phyloP scores from a whole-genome alignment of 2,329 filamentous ascomycete species.

The Myriosclerotinia curreyana region DNA sequence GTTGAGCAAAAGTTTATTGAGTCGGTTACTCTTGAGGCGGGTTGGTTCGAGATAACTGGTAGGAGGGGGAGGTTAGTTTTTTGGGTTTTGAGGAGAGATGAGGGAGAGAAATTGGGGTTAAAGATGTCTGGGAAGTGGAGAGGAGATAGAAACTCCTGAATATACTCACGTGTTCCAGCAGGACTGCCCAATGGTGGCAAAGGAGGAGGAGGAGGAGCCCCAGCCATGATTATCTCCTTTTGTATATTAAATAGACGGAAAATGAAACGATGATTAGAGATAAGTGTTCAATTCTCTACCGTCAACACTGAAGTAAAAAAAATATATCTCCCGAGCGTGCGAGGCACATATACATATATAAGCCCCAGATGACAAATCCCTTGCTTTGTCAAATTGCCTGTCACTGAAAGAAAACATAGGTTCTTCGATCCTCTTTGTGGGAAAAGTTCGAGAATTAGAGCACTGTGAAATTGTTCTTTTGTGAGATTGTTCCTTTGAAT shows the following conservation, averaged over 20 bases:
- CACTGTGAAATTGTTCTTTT: too few species aligned
- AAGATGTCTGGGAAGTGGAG: too few species aligned
- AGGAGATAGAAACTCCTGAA: neutral
- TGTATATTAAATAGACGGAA: too few species aligned
- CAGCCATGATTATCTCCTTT: neutral
- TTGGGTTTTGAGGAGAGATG: neutral
- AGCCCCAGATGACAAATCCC: too few species aligned
- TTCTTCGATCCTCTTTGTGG: neutral
- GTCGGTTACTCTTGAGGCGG: neutral
- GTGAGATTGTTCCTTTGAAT: too few species aligned
- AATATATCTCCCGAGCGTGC: neutral
- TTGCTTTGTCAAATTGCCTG: neutral
- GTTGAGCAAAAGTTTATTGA: neutral
- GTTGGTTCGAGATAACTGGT: neutral
- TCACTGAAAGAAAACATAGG: neutral
- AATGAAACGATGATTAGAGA: too few species aligned
- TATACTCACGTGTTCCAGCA: neutral
- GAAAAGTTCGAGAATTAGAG: neutral
- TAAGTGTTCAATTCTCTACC: too few species aligned
- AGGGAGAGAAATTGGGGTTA: neutral
- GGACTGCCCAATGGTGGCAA: neutral
- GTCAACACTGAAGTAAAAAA: too few species aligned
- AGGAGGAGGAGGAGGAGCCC: neutral
- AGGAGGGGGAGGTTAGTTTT: neutral
- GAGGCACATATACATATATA: neutral